These are phyloP conservation scores for Ascocoryne sarcoides DNA, from an alignment of 2,329 filamentous ascomycete genomes.

Conservation along the genomic window DNA sequence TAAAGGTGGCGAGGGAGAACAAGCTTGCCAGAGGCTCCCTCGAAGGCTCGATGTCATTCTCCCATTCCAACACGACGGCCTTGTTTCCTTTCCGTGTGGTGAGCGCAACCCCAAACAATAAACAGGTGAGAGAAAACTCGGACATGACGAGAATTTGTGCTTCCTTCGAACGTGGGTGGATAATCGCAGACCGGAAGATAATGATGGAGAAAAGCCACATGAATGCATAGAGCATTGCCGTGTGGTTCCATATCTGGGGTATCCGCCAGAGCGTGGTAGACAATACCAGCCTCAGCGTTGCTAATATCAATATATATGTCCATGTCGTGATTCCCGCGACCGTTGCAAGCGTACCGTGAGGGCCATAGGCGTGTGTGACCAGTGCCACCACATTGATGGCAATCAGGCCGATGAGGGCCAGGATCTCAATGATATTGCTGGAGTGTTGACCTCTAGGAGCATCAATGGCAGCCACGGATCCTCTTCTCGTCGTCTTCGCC, in stretches of 20 bases:
- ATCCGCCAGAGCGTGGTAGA: conserved; percentile 57
- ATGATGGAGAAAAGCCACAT: conserved; percentile 73
- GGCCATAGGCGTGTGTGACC: conserved; percentile 49
- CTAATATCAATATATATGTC: conserved; percentile 71
- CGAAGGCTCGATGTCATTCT: conserved; percentile 79
- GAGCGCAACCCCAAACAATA: conserved; percentile 68
- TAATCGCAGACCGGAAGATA: conserved; percentile 75
- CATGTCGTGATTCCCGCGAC: conserved; percentile 64
- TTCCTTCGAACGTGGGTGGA: conserved; percentile 60
- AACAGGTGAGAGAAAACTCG: conserved; percentile 65
- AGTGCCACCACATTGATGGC: conserved; percentile 59
- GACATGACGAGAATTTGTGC: conserved; percentile 57
- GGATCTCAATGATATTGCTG: conserved; percentile 63
- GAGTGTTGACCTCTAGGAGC: conserved; percentile 65
- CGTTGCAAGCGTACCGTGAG: conserved; percentile 49
- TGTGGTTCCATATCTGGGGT: conserved; percentile 85
- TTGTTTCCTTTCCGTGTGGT: conserved; percentile 89
- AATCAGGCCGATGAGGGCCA: conserved; percentile 65
- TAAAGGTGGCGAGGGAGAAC: conserved; percentile 78
- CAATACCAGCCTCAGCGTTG: conserved; percentile 61
- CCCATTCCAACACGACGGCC: conserved; percentile 77
- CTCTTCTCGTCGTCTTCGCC: conserved; percentile 51
- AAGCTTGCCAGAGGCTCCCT: conserved; percentile 81
- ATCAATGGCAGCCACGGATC: conserved; percentile 62
- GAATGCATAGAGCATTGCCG: conserved; percentile 69